Evolutionary conservation across 345 rosid genomes (phyloP), one percentile per base, ranked within the genome.

Genomic region (Gossypium ekmanianum): DNA sequence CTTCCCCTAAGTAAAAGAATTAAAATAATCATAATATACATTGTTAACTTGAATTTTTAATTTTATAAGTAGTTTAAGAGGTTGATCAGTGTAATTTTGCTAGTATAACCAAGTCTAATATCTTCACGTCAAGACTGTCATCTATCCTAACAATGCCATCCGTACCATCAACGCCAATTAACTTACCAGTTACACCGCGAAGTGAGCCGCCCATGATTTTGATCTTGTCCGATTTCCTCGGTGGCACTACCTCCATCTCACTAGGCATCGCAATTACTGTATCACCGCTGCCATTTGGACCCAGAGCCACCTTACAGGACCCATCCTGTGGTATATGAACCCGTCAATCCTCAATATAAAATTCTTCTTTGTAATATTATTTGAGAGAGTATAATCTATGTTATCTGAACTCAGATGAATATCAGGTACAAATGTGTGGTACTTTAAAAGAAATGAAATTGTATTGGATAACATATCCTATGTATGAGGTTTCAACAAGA

Each of bases 81-180:
- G 62, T 57, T 68, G 39, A 7, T 77, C 67, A 77, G 3, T 74
- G 76, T 57, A 88, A 76, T 85, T 90, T 94, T 41, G 97, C 98
- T 68, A 94, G 84, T 72, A 88, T 80, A 56, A 75, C 90, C 84
- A 94, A 79, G 68, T 90, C 98, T 77, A 59, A 87, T 81, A 94
- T 92, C 91, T 89, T 91, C 26, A 94, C 97, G 39, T 94, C 98
- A 22, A 94, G 90, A 61, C 87, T 91, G 71, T 88, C 97, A 75
- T 93, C 95, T 34, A 94, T 76, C 83, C 87, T 92, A 52, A 94
- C 64, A 59, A 59, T 59, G 9, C 64, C 39, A 24, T 58, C 97
- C 0, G 93, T 84, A 0, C 93, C 98, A 67, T 92, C 97, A 34
- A 94, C 97, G 64, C 98, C 98, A 3, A 94, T 92, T 68, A 92